Evolutionary conservation across 345 rosid genomes (phyloP), one percentile per base, ranked within the genome.

Genomic region (Viola odorata): DNA sequence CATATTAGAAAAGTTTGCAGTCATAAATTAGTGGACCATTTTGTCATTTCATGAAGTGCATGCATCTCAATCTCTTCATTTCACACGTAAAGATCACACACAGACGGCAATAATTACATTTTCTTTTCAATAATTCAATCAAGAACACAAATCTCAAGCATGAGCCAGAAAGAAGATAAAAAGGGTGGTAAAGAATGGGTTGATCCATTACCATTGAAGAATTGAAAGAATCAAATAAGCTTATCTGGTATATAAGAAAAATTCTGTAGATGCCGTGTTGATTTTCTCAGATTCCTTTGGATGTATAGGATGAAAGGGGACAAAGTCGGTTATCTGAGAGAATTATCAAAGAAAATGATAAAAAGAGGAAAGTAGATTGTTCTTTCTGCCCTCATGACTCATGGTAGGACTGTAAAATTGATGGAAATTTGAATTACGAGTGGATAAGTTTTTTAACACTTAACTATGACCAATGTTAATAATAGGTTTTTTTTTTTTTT

Each of bases 41-140:
- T 45, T 58, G 68, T 73, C 73, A 75, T 67, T 70, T 68, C 79
- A 61, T 53, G 70, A 5, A 16, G 36, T 41, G 32, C 8, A 50
- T 40, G 23, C 15, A 37, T 47, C 10, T 50, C 41, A 15, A 3
- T 52, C 40, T n/a, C 37, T 12, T 48, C 23, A 36, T 3, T 50
- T 32, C 13, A 32, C 10, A 23, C 32, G 32, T 23, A 23, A 23
- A 23, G 32, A 23, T 32, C 52, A 4, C 42, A 6, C 7, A 36
- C 60, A 50, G 17, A 38, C 1, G 37, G 10, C 32, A 23, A 23
- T 23, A 11, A 38, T 42, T 8, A n/a, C 5, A 38, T 41, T 16
- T 42, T 36, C 17, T 9, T 32, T 6, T 12, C n/a, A 47, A 10
- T 44, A 51, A 6, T 23, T 23, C 38, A 44, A 23, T 32, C 37